phyloP scores from a whole-genome alignment of 2,329 filamentous ascomycete genomes.

The Tolypocladium ophioglossoides region DNA sequence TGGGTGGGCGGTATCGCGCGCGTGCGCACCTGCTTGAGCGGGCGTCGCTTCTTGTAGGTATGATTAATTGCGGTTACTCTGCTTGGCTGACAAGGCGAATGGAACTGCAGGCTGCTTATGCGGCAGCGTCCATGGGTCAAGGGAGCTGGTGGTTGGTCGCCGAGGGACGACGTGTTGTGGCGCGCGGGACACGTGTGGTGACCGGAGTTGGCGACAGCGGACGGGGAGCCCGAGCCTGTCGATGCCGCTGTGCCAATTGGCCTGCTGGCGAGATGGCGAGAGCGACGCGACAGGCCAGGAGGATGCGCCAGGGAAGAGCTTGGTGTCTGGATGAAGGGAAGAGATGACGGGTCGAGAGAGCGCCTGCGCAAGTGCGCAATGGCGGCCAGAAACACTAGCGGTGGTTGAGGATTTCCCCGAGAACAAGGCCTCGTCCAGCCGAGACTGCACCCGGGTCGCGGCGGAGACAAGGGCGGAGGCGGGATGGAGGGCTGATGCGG shows the following conservation, averaged over 20 bases:
- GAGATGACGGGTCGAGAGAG: not conserved
- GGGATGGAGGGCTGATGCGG: not conserved
- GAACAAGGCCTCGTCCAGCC: not conserved
- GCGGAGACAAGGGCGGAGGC: not conserved
- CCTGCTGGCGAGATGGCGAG: not conserved
- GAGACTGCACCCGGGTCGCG: not conserved
- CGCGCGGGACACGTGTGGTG: constrained; percentile 2
- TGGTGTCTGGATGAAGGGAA: not conserved
- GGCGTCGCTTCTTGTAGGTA: not conserved
- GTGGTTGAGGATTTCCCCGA: not conserved
- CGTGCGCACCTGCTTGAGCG: constrained; percentile 1
- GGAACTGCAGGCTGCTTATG: constrained; percentile 3
- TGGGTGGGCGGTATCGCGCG: not conserved
- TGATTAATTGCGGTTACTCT: not conserved
- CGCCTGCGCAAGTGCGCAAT: not conserved
- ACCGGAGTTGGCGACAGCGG: not conserved
- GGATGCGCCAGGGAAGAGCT: not conserved
- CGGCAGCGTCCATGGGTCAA: constrained; percentile 4
- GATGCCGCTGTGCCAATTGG: not conserved
- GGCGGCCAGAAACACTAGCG: not conserved
- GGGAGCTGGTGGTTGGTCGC: constrained; percentile 1
- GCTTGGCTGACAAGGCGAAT: not conserved
- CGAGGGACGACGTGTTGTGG: not conserved
- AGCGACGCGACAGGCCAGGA: not conserved
- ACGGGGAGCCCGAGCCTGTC: not conserved